A percentile compares a stretch with the other conserved stretches of the same genome.
Evolutionary conservation across 768 basidiomycete species (phyloP).

Genomic region (Amanita inopinata): DNA sequence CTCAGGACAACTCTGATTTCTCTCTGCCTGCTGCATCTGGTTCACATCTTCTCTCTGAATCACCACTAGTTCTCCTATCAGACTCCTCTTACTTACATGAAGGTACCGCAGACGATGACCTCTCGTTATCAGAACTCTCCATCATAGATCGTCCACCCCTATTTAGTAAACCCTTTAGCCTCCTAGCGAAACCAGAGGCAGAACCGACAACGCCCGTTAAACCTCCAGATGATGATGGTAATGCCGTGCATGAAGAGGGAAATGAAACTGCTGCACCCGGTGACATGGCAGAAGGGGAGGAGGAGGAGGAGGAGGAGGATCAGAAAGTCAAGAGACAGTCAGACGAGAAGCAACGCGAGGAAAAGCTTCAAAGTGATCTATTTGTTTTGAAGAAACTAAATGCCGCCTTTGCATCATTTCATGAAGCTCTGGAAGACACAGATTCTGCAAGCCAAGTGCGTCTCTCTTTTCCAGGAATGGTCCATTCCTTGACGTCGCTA

Average conservation of each 20-base stretch:
- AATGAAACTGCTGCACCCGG: background rate
- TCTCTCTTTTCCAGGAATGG: background rate
- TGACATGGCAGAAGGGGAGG: background rate
- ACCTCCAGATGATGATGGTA: background rate
- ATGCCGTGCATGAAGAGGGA: slow-evolving; percentile 6
- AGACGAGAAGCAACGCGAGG: slow-evolving; percentile 34
- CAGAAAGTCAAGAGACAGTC: background rate
- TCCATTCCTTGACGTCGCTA: slow-evolving; percentile 3
- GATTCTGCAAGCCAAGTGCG: slow-evolving; percentile 65
- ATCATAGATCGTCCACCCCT: slow-evolving; percentile 23
- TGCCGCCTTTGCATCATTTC: slow-evolving; percentile 54
- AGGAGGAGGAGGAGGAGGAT: too few relatives aligned
- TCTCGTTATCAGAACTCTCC: slow-evolving; percentile 50
- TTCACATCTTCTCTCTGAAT: slow-evolving; percentile 34
- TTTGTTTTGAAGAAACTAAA: slow-evolving; percentile 69
- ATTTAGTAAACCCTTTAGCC: slow-evolving; percentile 19
- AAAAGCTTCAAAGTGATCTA: slow-evolving; percentile 66
- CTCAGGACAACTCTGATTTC: slow-evolving; percentile 5
- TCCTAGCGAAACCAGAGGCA: slow-evolving; percentile 16
- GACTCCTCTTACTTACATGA: slow-evolving; percentile 22
- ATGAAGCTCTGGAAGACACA: slow-evolving; percentile 54
- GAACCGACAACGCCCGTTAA: slow-evolving; percentile 10
- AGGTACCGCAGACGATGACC: slow-evolving; percentile 37
- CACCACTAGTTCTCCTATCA: slow-evolving; percentile 18
- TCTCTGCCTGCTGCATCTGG: slow-evolving; percentile 2